These are phyloP conservation scores for Alternaria gaisen DNA, from an alignment of 2,329 filamentous ascomycete genomes.

Conservation along the genomic window DNA sequence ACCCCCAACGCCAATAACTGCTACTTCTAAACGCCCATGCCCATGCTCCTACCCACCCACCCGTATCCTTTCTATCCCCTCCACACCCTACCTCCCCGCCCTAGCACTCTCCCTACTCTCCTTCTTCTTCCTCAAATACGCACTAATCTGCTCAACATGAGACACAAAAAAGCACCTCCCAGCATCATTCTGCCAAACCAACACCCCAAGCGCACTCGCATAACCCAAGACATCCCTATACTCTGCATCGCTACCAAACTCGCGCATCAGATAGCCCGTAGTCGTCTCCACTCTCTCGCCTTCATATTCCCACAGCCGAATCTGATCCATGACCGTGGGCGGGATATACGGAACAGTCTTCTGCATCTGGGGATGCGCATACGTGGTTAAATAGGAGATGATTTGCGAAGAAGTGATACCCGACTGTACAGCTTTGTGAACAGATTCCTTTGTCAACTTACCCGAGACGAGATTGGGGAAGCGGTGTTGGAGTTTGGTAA, in stretches of 20 bases:
- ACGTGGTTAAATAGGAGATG: slow-evolving; percentile 87
- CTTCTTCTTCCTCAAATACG: slow-evolving; percentile 71
- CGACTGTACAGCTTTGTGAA: slow-evolving; percentile 83
- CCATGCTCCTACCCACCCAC: not conserved
- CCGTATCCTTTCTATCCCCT: not conserved
- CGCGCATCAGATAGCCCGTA: slow-evolving; percentile 85
- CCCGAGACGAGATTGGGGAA: slow-evolving; percentile 95
- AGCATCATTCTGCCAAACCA: slow-evolving; percentile 84
- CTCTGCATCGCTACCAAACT: slow-evolving; percentile 77
- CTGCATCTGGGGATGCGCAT: slow-evolving; percentile 94
- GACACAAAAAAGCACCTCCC: slow-evolving; percentile 91
- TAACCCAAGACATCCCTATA: slow-evolving; percentile 76
- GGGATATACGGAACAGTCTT: slow-evolving; percentile 81
- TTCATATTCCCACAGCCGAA: slow-evolving; percentile 96
- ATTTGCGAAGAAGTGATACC: slow-evolving; percentile 97
- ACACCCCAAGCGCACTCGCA: slow-evolving; percentile 87
- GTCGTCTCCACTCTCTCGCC: slow-evolving; percentile 91
- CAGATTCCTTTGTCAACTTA: slow-evolving; percentile 86
- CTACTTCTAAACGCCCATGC: not conserved
- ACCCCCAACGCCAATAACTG: not conserved
- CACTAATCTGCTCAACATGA: slow-evolving; percentile 85
- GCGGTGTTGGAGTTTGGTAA: slow-evolving; percentile 85
- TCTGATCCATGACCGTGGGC: slow-evolving; percentile 96
- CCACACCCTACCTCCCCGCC: not conserved
- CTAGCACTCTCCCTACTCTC: slow-evolving; percentile 22